Evolutionary conservation across 805 yeast species (phyloP).

Genomic region (Komagataella pseudopastoris): DNA sequence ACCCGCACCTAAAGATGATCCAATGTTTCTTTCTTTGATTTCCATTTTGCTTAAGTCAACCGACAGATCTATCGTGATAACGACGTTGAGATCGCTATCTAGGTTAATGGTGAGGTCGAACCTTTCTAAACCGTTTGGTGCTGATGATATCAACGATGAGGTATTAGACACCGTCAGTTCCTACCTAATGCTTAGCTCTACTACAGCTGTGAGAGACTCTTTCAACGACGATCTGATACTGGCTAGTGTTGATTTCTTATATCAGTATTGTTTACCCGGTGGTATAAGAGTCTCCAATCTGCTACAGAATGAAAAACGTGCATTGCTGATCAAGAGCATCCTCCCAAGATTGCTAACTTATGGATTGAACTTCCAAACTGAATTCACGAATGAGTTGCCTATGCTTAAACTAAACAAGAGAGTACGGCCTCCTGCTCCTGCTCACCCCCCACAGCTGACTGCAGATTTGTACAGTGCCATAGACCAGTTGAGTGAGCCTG

Average conservation of each 20-base stretch:
- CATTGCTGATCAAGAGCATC: slow-evolving; percentile 38
- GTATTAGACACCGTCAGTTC: slow-evolving; percentile 43
- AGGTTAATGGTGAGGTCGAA: slow-evolving; percentile 59
- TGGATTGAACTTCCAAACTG: slow-evolving; percentile 24
- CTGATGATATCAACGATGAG: slow-evolving; percentile 30
- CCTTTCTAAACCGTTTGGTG: slow-evolving; percentile 33
- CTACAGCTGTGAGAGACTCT: slow-evolving; percentile 12
- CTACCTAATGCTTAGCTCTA: slow-evolving; percentile 36
- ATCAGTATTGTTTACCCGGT: slow-evolving; percentile 64
- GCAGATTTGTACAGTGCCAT: slow-evolving; percentile 42
- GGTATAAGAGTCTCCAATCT: slow-evolving; percentile 39
- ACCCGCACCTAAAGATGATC: slow-evolving; percentile 61
- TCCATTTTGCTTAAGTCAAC: slow-evolving; percentile 32
- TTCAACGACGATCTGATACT: slow-evolving; percentile 56
- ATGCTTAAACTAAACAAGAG: slow-evolving; percentile 33
- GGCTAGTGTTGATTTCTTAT: slow-evolving; percentile 69
- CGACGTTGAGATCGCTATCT: slow-evolving; percentile 64
- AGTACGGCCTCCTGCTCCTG: slow-evolving; percentile 52
- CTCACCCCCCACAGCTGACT: slow-evolving; percentile 46
- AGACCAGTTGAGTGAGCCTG: slow-evolving; percentile 64
- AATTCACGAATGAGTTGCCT: slow-evolving; percentile 20
- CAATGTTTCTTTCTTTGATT: slow-evolving; percentile 44
- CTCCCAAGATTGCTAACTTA: slow-evolving; percentile 50
- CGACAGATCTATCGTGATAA: slow-evolving; percentile 60
- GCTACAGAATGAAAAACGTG: slow-evolving; percentile 30